Conservation (phyloP, 1,284 basidiomycete genomes). For the Exobasidium cylindrosporum region DNA sequence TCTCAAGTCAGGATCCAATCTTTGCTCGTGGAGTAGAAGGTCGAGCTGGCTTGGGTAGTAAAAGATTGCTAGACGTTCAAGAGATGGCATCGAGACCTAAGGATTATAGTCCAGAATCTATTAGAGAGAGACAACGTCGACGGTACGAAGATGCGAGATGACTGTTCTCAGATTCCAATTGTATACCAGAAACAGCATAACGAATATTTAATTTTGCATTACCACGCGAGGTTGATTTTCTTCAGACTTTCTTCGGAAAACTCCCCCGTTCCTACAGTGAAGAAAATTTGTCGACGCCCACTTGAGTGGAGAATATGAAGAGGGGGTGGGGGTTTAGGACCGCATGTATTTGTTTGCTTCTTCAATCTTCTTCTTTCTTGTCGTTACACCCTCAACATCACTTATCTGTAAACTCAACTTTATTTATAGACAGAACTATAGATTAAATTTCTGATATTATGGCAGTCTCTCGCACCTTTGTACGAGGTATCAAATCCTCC, state of each 20-base stretch:
- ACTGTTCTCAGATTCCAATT: neutral
- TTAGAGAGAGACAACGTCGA: neutral
- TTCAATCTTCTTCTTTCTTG: neutral
- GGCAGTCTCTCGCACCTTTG: conserved; percentile 10
- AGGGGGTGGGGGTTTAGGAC: too few species aligned
- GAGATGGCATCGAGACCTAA: neutral
- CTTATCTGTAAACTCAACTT: too few species aligned
- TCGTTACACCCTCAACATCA: neutral
- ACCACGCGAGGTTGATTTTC: too few species aligned
- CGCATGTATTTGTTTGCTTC: neutral
- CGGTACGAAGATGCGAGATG: neutral
- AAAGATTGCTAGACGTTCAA: conserved; percentile 1
- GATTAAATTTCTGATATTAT: too few species aligned
- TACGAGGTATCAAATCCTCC: conserved; percentile 4
- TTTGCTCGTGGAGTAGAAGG: conserved; percentile 3
- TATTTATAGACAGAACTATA: too few species aligned
- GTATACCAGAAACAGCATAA: too few species aligned
- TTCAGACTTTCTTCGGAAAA: too few species aligned
- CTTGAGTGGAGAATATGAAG: too few species aligned
- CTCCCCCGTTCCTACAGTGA: too few species aligned
- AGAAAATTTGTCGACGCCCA: too few species aligned
- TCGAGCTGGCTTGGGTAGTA: conserved; percentile 1
- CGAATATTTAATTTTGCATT: too few species aligned
- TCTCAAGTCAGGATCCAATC: neutral
- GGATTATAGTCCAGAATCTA: neutral